These are phyloP conservation scores for Ophiostoma tasmaniense DNA, from an alignment of 2,329 filamentous ascomycete species.

Conservation along the genomic window DNA sequence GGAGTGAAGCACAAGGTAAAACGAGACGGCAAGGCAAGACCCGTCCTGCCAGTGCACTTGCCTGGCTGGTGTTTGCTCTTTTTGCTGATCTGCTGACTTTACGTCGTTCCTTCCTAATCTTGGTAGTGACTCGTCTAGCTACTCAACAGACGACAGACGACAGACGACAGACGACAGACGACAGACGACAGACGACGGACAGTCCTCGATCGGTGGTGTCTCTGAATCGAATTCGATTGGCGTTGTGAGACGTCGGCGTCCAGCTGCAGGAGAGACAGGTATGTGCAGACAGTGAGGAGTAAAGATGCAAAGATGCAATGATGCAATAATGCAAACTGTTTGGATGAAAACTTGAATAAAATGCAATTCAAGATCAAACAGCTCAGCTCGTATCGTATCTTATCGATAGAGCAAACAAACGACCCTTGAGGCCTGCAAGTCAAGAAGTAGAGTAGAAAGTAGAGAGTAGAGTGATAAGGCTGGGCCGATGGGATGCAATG, in stretches of 20 bases:
- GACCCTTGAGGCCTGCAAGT: too few relatives aligned
- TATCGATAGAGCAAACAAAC: background rate
- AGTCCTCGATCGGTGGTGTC: background rate
- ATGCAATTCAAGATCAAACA: background rate
- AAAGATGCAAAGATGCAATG: background rate
- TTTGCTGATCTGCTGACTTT: background rate
- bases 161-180: too few relatives aligned
- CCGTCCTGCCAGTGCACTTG: background rate
- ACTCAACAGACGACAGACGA: too few relatives aligned
- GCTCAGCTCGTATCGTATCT: background rate
- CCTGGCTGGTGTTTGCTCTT: background rate
- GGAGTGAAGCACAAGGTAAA: background rate
- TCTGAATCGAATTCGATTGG: background rate
- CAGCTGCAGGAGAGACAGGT: background rate
- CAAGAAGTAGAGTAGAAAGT: too few relatives aligned
- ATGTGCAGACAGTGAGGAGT: too few relatives aligned
- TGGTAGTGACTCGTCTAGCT: too few relatives aligned
- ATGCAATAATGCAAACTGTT: background rate
- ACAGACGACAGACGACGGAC: too few relatives aligned
- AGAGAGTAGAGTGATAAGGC: too few relatives aligned
- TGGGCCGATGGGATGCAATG: background rate
- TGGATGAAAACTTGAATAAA: background rate
- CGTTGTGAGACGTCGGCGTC: background rate
- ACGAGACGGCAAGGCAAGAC: slow-evolving; percentile 1
- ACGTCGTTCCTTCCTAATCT: background rate